These are phyloP conservation scores for Epichloe glyceriae DNA, from an alignment of 2,329 filamentous ascomycete genomes.

Conservation along the genomic window DNA sequence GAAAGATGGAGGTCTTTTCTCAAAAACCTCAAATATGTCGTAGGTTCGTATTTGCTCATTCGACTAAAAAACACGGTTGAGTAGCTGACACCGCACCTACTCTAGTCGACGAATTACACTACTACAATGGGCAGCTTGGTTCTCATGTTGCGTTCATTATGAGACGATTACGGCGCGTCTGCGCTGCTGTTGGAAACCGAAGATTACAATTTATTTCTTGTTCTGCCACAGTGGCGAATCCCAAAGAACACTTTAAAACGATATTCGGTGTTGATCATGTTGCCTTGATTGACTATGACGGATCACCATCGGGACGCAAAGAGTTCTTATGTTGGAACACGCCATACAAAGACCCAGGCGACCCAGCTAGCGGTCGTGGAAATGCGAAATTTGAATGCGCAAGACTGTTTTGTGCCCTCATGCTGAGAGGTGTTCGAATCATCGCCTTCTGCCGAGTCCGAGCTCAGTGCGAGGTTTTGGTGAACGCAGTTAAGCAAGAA, in stretches of 20 bases:
- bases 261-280: conserved; percentile 86
- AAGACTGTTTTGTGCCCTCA: conserved; percentile 76
- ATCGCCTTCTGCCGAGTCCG: conserved; percentile 88
- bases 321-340: conserved; percentile 98
- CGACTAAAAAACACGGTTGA: background rate
- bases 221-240: conserved; percentile 92
- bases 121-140: conserved; percentile 91
- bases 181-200: conserved; percentile 77
- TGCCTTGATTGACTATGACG: conserved; percentile 75
- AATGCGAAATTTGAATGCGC: conserved; percentile 78
- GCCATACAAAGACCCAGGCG: conserved; percentile 77
- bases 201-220: conserved; percentile 86
- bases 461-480: conserved; percentile 75
- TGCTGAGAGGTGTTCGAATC: conserved; percentile 76
- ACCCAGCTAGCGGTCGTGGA: conserved; percentile 75
- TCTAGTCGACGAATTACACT: conserved; percentile 72
- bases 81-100: background rate
- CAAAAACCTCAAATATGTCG: conserved; percentile 81
- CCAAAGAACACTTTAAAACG: conserved; percentile 77
- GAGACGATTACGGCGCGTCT: conserved; percentile 75
- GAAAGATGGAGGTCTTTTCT: conserved; percentile 78
- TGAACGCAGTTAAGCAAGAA: conserved; percentile 68
- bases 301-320: conserved; percentile 78
- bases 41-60: conserved; percentile 30
- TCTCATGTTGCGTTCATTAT: conserved; percentile 93